phyloP scores from a whole-genome alignment of 2,329 filamentous ascomycete genomes.

The Zopfia rhizophila region DNA sequence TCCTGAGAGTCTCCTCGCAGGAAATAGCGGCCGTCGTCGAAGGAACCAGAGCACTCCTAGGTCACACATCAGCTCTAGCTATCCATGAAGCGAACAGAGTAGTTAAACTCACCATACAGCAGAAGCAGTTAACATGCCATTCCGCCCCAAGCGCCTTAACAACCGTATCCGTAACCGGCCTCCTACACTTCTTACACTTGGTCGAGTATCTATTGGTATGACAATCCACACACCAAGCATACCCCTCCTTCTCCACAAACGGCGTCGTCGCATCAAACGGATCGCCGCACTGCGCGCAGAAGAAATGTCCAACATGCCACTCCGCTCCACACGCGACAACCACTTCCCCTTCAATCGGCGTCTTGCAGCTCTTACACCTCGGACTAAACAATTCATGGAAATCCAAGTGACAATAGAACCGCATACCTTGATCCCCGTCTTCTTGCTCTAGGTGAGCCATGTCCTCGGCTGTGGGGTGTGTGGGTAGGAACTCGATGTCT shows the following conservation, averaged over 20 bases:
- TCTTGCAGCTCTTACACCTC: constrained; percentile 94
- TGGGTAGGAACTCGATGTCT: constrained; percentile 57
- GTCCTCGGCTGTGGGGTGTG: constrained; percentile 65
- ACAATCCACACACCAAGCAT: constrained; percentile 94
- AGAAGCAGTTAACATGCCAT: constrained; percentile 95
- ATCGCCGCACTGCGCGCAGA: constrained; percentile 98
- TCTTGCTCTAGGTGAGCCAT: constrained; percentile 64
- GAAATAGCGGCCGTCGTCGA: constrained; percentile 72
- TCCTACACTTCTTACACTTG: constrained; percentile 86
- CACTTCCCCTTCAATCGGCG: constrained; percentile 94
- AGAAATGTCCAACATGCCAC: constrained; percentile 98
- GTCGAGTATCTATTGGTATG: constrained; percentile 91
- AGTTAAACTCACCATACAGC: constrained; percentile 70
- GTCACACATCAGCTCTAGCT: constrained; percentile 15
- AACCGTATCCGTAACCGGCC: constrained; percentile 88
- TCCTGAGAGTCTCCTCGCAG: constrained; percentile 67
- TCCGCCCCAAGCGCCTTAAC: constrained; percentile 88
- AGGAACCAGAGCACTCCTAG: constrained; percentile 69
- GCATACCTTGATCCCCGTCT: constrained; percentile 75
- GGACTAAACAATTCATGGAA: constrained; percentile 96
- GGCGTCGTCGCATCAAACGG: constrained; percentile 72
- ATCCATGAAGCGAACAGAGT: neutral
- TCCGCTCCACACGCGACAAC: constrained; percentile 93
- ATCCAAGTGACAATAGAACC: constrained; percentile 98
- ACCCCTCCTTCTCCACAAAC: constrained; percentile 97